phyloP scores from a whole-genome alignment of 176 grass and related monocot genomes.

The Bolboschoenus planiculmis region DNA sequence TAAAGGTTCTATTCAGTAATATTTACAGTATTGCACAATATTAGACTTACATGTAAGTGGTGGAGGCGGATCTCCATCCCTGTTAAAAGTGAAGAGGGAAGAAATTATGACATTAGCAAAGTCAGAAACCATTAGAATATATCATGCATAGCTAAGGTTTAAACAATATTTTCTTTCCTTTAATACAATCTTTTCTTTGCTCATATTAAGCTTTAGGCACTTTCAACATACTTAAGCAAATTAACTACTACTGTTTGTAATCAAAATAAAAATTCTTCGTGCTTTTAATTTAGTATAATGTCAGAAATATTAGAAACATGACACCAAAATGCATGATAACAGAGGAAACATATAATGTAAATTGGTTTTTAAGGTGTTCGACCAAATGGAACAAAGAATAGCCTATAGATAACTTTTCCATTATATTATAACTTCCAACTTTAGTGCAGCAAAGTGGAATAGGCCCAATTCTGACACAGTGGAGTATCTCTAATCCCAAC shows the following conservation, averaged over 20 bases:
- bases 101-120: not conserved
- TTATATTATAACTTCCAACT: not conserved
- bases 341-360: not conserved
- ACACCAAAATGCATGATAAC: not conserved
- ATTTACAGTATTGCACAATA: not conserved
- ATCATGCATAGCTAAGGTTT: not conserved
- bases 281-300: not conserved
- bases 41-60: conserved; percentile 23
- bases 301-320: not conserved
- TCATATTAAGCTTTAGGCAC: not conserved
- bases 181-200: not conserved
- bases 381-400: not conserved
- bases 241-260: not conserved
- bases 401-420: not conserved
- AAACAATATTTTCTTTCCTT: not conserved
- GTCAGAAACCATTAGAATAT: not conserved
- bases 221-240: not conserved
- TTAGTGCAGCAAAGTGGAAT: not conserved
- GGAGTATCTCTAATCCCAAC: not conserved
- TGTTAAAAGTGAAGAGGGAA: not conserved
- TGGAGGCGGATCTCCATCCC: conserved; percentile 9
- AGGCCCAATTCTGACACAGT: no score
- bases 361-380: not conserved
- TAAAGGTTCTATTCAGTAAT: not conserved
- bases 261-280: not conserved